Evolutionary conservation across 768 basidiomycete genomes (phyloP), one percentile per base, ranked within the genome.

Genomic region (Boletus tomentosulus): DNA sequence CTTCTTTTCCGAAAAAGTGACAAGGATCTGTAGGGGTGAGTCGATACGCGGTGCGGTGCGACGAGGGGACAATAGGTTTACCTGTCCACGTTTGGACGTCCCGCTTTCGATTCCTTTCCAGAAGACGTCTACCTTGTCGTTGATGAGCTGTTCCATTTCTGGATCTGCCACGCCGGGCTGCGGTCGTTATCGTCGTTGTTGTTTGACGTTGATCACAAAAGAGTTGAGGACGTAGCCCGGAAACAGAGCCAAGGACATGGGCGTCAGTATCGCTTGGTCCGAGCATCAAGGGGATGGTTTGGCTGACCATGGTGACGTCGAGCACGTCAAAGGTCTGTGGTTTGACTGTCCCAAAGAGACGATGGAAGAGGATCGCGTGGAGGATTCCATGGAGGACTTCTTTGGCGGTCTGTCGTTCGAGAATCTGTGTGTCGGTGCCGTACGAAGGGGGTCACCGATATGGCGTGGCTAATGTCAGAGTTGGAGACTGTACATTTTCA

Each of bases 331-430:
- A 85, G 2, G 78, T 85, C 59, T 80, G 79, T 0, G 91, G 86
- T 59, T 85, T 89, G 41, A 92, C 79, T 0, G 82, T 84, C 3
- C 90, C 91, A 63, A 92, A 89, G 19, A 91, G 74, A 8, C 90
- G 81, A 64, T 93, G 90, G 65, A 93, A 92, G 15, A 92, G 73
- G 46, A 92, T 86, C 0, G 88, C 76, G 62, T 92, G 91, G n/a
- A 93, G 77, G 49, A 91, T 75, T 3, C 83, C 89, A 51, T 78
- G 79, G 6, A 92, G 78, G 42, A 86, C 87, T 58, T 92, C 89
- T 67, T 84, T 86, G 35, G 82, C 79, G 16, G 80, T 84, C 47
- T 77, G 79, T 25, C 89, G 81, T 68, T 92, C 90, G 47, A 92
- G 74, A 43, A 83, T 75, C 89, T 91, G 60, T 6, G n/a, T 13